Evolutionary conservation across 1,284 basidiomycete genomes (phyloP), one percentile per base, ranked within the genome.

Genomic region (Ganoderma boninense): DNA sequence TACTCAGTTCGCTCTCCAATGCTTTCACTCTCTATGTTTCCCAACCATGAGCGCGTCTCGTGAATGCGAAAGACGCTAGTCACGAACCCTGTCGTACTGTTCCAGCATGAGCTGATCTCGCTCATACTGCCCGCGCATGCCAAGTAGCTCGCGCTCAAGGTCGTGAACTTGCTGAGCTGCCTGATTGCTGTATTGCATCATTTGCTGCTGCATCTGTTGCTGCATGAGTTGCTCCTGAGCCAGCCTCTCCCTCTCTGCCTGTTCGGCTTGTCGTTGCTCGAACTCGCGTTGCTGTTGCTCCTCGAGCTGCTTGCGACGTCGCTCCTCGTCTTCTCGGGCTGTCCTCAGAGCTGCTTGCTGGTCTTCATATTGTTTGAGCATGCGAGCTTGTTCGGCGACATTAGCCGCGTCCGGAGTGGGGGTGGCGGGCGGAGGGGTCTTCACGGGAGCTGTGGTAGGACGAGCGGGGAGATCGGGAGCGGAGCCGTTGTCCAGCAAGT

Each of bases 91-190:
- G 80, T 99, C 98, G 80, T 99, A 99, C 79, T 99, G 97, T 82
- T 99, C 97, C 69, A 99, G 86, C 84, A 99, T 91, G 77, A 99
- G 94, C 82, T 99, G 98, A 79, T 99, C 97, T 18, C 97, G 91
- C 84, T 99, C 98, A 81, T 97, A 99, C 81, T 99, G 98, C 0
- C 97, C 97, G 66, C 97, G 88, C 94, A 99, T 95, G 18, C 89
- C 94, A 56, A 99, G 88, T 70, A 99, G 86, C 81, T 99, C 95
- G 68, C 95, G 88, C 81, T 99, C 96, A 54, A 98, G 87, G 77
- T 99, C 95, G 72, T 87, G 85, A 70, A 89, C 87, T 74, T 92
- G 92, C 74, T 89, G 87, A 54, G 86, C 89, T 49, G 90, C 90
- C 78, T 92, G 89, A 74, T 89, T 92, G 75, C 87, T 91, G 76